Percentiles rank a stretch among this genome's conserved stretches.
Conservation (phyloP, 2,329 filamentous ascomycete species). For the Fusarium nisikadoi region DNA sequence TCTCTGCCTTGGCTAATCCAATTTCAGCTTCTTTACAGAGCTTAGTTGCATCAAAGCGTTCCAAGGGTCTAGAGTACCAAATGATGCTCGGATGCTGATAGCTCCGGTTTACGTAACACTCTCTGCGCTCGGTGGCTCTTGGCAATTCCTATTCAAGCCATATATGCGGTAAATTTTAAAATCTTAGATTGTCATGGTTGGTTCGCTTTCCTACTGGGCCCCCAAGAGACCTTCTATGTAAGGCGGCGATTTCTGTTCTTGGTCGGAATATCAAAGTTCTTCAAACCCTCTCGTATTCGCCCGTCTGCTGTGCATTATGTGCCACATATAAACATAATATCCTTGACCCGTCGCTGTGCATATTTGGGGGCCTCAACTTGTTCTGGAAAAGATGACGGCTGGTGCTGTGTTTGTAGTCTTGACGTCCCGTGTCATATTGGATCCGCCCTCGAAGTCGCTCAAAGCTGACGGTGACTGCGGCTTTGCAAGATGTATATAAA, state of each 20-base stretch:
- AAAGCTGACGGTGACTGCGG: not conserved
- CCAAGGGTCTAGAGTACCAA: not conserved
- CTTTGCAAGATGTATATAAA: not conserved
- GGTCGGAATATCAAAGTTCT: not conserved
- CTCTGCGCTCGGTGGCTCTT: not conserved
- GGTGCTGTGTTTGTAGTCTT: not conserved
- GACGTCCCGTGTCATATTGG: not conserved
- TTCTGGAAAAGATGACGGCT: not conserved
- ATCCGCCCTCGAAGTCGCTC: too few relatives aligned
- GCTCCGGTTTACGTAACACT: not conserved
- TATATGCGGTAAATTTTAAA: not conserved
- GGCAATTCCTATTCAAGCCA: not conserved
- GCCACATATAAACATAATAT: not conserved
- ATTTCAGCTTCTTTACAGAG: too few relatives aligned
- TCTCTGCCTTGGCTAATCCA: not conserved
- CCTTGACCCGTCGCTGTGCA: not conserved
- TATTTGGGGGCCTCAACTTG: not conserved
- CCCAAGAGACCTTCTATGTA: too few relatives aligned
- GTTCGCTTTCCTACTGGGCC: not conserved
- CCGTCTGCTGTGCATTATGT: not conserved
- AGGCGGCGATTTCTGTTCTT: not conserved
- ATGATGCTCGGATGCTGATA: not conserved
- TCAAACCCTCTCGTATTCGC: too few relatives aligned
- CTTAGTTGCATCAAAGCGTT: not conserved
- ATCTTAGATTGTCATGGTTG: not conserved